phyloP scores from a whole-genome alignment of 1,139 yeast species.

The Yamadazyma jaroonii region DNA sequence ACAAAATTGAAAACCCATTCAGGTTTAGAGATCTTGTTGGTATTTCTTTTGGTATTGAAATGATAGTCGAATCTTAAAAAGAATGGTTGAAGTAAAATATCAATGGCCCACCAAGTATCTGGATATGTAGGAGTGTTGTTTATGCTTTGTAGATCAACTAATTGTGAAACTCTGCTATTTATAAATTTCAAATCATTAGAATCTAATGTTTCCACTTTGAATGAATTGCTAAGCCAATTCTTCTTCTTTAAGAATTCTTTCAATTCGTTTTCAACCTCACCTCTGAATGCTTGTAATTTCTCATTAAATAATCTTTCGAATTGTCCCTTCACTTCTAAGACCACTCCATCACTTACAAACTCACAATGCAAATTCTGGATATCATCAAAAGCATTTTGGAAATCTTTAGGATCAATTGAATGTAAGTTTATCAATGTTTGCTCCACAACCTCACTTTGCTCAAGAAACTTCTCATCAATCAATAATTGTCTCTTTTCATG shows the following conservation, averaged over 20 bases:
- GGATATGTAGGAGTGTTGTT: conserved; percentile 35
- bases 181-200: conserved; percentile 11
- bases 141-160: conserved; percentile 40
- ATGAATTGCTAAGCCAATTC: conserved; percentile 18
- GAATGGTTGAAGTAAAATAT: conserved; percentile 54
- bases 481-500: conserved; percentile 3
- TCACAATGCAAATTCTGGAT: conserved; percentile 5
- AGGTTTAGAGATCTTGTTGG: conserved; percentile 72
- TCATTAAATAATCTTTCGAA: conserved; percentile 7
- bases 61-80: conserved; percentile 68
- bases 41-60: conserved; percentile 57
- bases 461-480: conserved; percentile 7
- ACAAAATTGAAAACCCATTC: conserved; percentile 72
- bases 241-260: conserved; percentile 9
- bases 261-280: conserved; percentile 5
- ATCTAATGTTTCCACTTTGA: conserved; percentile 8
- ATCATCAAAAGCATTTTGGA: conserved; percentile 1
- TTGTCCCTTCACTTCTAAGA: conserved; percentile 1
- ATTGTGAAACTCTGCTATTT: conserved; percentile 12
- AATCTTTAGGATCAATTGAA: conserved; percentile 8
- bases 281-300: conserved; percentile 7
- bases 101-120: conserved; percentile 57
- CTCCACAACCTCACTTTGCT: conserved; percentile 8
- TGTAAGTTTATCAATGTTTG: conserved; percentile 3
- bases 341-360: conserved; percentile 2